Evolutionary conservation across 257 asterid species (phyloP).

Genomic region (Agastache rugosa): DNA sequence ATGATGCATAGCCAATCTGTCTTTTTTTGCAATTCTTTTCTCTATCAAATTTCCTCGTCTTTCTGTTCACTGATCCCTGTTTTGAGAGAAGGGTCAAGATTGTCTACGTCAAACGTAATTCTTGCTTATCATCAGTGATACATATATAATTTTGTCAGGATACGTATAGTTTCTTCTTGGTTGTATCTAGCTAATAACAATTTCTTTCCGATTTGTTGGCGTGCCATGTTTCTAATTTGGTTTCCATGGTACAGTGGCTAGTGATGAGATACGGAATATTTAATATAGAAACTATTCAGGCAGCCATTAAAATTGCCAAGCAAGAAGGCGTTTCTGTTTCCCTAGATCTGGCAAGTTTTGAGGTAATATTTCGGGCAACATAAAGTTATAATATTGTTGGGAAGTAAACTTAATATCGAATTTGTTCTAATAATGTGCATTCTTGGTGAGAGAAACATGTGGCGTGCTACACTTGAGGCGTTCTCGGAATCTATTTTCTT

Average conservation of each 20-base stretch:
- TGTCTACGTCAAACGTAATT: background rate
- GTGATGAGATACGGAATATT: slow-evolving; percentile 82
- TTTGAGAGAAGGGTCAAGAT: background rate
- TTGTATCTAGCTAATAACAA: slow-evolving; percentile 1
- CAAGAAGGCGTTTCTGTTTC: slow-evolving; percentile 87
- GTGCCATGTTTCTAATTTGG: slow-evolving; percentile 19
- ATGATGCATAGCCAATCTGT: background rate
- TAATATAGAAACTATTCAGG: slow-evolving; percentile 71
- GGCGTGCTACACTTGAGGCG: background rate
- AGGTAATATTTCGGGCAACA: slow-evolving; percentile 53
- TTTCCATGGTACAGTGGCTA: slow-evolving; percentile 74
- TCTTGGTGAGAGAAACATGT: slow-evolving; percentile 13
- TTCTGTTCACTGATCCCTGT: background rate
- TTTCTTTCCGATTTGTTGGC: slow-evolving; percentile 8
- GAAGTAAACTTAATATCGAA: slow-evolving; percentile 7
- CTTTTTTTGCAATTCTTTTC: background rate
- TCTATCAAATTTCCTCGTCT: background rate
- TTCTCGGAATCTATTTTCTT: background rate
- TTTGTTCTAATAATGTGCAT: background rate
- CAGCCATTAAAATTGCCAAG: slow-evolving; percentile 84
- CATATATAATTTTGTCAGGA: background rate
- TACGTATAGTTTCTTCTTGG: background rate
- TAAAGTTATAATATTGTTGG: background rate
- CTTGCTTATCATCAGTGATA: background rate
- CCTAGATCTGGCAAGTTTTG: slow-evolving; percentile 95